phyloP scores from a whole-genome alignment of 2,329 filamentous ascomycete genomes.

The Paecilomyces dactylethromorphus region DNA sequence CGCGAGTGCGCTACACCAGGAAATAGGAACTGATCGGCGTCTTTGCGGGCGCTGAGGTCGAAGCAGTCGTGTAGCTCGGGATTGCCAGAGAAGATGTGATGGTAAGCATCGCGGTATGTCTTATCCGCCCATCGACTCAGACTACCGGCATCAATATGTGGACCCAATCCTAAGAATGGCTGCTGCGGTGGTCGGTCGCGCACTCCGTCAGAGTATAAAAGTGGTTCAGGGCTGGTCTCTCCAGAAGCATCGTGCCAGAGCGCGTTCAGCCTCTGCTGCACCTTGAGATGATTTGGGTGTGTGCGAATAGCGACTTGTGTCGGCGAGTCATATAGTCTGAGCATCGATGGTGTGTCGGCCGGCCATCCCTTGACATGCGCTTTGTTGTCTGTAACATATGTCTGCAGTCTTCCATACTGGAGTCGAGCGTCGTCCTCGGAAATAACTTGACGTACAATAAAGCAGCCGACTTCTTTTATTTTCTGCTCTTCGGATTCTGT shows the following conservation, averaged over 20 bases:
- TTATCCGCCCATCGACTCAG: slow-evolving; percentile 38
- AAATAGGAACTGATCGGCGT: slow-evolving; percentile 29
- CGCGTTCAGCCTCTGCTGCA: slow-evolving; percentile 32
- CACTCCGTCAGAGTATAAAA: slow-evolving; percentile 33
- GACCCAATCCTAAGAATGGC: slow-evolving; percentile 35
- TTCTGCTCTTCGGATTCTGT: slow-evolving; percentile 13
- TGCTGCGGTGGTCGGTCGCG: slow-evolving; percentile 32
- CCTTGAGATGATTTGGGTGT: slow-evolving; percentile 29
- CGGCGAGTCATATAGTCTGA: slow-evolving; percentile 31
- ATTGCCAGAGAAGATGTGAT: slow-evolving; percentile 29
- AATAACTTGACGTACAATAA: slow-evolving; percentile 13
- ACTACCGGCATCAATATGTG: slow-evolving; percentile 40
- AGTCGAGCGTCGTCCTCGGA: background rate
- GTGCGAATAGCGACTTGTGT: slow-evolving; percentile 33
- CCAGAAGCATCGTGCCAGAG: slow-evolving; percentile 30
- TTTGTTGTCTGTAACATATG: background rate
- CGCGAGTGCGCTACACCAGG: slow-evolving; percentile 29
- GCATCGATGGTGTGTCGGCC: slow-evolving; percentile 30
- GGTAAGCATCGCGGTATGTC: slow-evolving; percentile 31
- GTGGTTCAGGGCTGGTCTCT: slow-evolving; percentile 25
- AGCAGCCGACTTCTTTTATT: slow-evolving; percentile 20
- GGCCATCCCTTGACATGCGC: slow-evolving; percentile 16
- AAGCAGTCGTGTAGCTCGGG: slow-evolving; percentile 32
- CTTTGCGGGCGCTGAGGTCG: slow-evolving; percentile 28
- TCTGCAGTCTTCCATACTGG: background rate